A percentile compares a stretch with the other conserved stretches of the same genome.
phyloP scores from a whole-genome alignment of 257 asterid species.

The Solanum gandarillasii region DNA sequence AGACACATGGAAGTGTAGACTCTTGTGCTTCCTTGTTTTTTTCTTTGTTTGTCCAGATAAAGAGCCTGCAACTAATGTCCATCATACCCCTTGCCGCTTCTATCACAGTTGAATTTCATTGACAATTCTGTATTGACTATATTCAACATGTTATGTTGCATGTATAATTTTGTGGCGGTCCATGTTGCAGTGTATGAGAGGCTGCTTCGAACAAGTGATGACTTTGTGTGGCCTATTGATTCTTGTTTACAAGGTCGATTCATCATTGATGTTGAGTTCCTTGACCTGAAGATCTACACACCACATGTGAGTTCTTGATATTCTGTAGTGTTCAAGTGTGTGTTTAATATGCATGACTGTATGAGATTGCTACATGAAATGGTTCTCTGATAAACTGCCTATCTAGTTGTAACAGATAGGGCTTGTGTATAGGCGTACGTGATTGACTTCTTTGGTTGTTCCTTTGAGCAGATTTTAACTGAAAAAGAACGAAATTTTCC shows the following conservation, averaged over 20 bases:
- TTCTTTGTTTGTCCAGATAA: background rate
- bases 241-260: conserved; percentile 52
- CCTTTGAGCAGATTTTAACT: background rate
- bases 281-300: conserved; percentile 65
- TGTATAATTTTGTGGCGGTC: conserved; percentile 3
- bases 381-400: background rate
- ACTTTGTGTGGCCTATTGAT: conserved; percentile 78
- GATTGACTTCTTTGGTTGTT: background rate
- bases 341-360: background rate
- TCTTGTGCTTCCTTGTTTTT: background rate
- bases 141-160: background rate
- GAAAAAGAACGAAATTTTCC: background rate
- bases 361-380: background rate
- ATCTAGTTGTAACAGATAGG: background rate
- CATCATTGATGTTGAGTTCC: conserved; percentile 74
- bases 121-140: background rate
- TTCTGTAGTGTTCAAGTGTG: background rate
- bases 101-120: background rate
- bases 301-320: conserved; percentile 35
- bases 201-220: conserved; percentile 70
- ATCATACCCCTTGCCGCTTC: background rate
- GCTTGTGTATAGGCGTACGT: background rate
- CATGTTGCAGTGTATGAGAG: conserved; percentile 64
- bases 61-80: background rate
- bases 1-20: background rate